Conservation (phyloP, 2,329 filamentous ascomycete genomes). For the Zalaria sp. region DNA sequence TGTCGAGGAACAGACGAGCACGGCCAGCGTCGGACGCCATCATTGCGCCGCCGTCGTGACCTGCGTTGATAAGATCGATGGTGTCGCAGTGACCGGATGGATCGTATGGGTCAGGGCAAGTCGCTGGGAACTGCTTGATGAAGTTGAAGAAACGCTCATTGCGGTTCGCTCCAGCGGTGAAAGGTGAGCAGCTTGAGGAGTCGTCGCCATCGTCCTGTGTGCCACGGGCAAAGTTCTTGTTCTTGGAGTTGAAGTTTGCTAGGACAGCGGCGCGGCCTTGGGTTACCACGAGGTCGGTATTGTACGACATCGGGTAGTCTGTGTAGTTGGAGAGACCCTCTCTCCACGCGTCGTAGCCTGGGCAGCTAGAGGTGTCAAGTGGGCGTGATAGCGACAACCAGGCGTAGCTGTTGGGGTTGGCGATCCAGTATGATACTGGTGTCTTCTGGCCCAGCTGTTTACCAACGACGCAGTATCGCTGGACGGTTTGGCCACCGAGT, state of each 20-base stretch:
- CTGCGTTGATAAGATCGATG: slow-evolving; percentile 19
- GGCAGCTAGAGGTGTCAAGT: slow-evolving; percentile 14
- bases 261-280: slow-evolving; percentile 16
- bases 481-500: slow-evolving; percentile 20
- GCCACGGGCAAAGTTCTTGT: slow-evolving; percentile 20
- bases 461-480: slow-evolving; percentile 20
- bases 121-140: slow-evolving; percentile 19
- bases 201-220: slow-evolving; percentile 20
- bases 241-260: slow-evolving; percentile 19
- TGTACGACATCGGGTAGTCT: slow-evolving; percentile 17
- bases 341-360: slow-evolving; percentile 20
- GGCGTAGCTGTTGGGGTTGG: slow-evolving; percentile 20
- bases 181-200: slow-evolving; percentile 17
- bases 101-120: slow-evolving; percentile 12
- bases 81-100: slow-evolving; percentile 16
- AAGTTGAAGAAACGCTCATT: slow-evolving; percentile 27
- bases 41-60: slow-evolving; percentile 22
- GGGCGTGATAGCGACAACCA: slow-evolving; percentile 19
- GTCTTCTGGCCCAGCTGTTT: slow-evolving; percentile 10
- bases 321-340: slow-evolving; percentile 20
- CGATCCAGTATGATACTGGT: slow-evolving; percentile 19
- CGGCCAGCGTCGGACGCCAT: slow-evolving; percentile 19
- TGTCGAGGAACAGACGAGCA: slow-evolving; percentile 23
- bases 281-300: slow-evolving; percentile 12
- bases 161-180: slow-evolving; percentile 18